A percentile compares a stretch with the other conserved stretches of the same genome.
Conservation (phyloP, 164 flowering plant genomes). For the Macadamia tetraphylla region DNA sequence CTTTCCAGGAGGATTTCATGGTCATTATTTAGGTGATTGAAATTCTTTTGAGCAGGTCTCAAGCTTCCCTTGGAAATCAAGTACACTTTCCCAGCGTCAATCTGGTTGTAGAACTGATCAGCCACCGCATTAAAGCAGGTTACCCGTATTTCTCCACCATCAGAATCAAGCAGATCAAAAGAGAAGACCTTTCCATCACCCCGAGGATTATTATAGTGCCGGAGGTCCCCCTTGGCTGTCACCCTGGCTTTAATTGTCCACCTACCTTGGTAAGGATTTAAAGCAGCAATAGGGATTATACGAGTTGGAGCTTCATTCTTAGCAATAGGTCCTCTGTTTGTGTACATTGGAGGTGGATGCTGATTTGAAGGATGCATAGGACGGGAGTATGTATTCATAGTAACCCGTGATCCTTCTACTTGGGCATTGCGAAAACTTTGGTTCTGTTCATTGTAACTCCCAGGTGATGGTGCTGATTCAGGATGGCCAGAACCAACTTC, state of each 20-base stretch:
- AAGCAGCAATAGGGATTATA: conserved; percentile 79
- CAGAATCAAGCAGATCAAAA: conserved; percentile 92
- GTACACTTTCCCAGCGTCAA: conserved; percentile 82
- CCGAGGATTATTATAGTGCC: conserved; percentile 64
- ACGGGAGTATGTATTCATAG: conserved; percentile 28
- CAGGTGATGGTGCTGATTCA: conserved; percentile 17
- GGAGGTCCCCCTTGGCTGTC: conserved; percentile 71
- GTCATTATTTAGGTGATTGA: conserved; percentile 72
- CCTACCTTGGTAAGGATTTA: conserved; percentile 82
- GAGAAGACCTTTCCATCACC: conserved; percentile 95
- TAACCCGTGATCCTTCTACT: conserved; percentile 31
- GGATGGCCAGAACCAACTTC: conserved; percentile 29
- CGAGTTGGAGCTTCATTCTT: conserved; percentile 80
- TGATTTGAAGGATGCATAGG: conserved; percentile 41
- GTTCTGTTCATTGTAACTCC: conserved; percentile 25
- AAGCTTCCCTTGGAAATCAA: conserved; percentile 71
- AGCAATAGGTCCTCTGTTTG: conserved; percentile 72
- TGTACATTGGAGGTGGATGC: conserved; percentile 63
- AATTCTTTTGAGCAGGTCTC: conserved; percentile 76
- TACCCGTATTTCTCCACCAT: conserved; percentile 89
- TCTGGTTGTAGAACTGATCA: conserved; percentile 72
- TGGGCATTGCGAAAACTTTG: conserved; percentile 23
- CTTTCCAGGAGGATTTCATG: conserved; percentile 66
- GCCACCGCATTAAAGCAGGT: conserved; percentile 92
- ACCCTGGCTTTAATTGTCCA: conserved; percentile 98